Base-by-base conservation (phyloP, 371 early-diverging fungal species). In the Globomyces sp. region DNA sequence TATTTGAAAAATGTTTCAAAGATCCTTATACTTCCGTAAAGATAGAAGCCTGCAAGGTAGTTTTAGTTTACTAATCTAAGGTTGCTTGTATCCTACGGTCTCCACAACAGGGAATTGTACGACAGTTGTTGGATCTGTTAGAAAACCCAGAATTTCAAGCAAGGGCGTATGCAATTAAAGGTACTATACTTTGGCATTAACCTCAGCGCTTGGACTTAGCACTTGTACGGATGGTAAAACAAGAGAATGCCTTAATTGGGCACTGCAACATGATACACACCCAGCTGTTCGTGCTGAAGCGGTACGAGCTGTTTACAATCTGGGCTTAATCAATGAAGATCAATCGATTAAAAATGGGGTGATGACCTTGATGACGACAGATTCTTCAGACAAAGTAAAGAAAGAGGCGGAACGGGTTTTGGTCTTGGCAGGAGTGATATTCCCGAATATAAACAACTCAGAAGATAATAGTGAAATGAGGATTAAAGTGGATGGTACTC, bases 1-100 rank as follows among this genome's bases (percentile, higher is more conserved):
- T 13, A n/a, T 75, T 62, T 47, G 44, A 78, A 46, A 44, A 41
- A 1, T 67, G 73, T 36, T 75, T 80, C 46, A 24, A 57, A 37
- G 81, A 80, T 58, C 44, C 72, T 9, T 78, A 70, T 65, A 50
- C 74, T 4, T 65, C 70, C 2, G 81, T 80, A 1, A 60, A 79
- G 40, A 45, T 77, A 4, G 76, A 77, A 52, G 77, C 79, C n/a
- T 78, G 77, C 68, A 80, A 78, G 71, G 75, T 77, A 42, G 9
- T 24, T 24, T 24, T 8, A 37, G 5, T 3, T 3, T 39, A 37
- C 43, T 48, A n/a, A 45, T 11, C 39, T 13, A 24, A 72, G 73
- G 69, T 70, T 40, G 76, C 74, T 8, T 72, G 65, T 55, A 47
- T 68, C 1, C 49, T 77, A 0, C 51, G 49, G n/a, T 51, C 66